These are phyloP conservation scores for Elsinoe arachidis DNA, from an alignment of 2,329 filamentous ascomycete genomes.

Conservation along the genomic window DNA sequence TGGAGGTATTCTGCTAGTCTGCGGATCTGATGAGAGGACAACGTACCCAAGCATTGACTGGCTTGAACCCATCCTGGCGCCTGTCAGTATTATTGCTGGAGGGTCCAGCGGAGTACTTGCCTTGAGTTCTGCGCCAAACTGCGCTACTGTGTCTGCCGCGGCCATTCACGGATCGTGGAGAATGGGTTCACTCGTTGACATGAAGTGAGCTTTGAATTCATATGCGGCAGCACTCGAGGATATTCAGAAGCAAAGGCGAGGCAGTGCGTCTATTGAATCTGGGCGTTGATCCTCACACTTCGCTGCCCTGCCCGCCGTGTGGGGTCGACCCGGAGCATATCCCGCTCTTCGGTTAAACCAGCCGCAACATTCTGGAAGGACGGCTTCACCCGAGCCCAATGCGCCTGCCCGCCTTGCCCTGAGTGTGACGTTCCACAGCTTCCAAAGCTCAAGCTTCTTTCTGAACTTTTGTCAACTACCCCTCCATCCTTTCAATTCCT, in stretches of 20 bases:
- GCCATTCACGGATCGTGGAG: conserved; percentile 48
- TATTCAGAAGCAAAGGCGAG: not conserved
- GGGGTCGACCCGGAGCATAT: not conserved
- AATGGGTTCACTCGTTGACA: not conserved
- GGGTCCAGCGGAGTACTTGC: conserved; percentile 38
- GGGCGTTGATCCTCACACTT: conserved; percentile 1
- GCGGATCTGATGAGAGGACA: not conserved
- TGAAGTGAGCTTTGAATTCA: not conserved
- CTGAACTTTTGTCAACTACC: conserved; percentile 1
- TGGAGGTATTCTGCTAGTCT: not conserved
- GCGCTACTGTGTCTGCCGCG: conserved; percentile 71
- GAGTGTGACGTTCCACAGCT: conserved; percentile 3
- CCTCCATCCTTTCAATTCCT: conserved; percentile 1
- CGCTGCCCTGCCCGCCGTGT: not conserved
- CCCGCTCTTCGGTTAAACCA: not conserved
- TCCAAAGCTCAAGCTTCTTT: not conserved
- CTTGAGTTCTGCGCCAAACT: conserved; percentile 92
- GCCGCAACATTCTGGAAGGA: not conserved
- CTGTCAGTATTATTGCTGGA: conserved; percentile 15
- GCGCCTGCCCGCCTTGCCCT: not conserved
- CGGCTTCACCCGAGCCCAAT: not conserved
- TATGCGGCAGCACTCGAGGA: no score
- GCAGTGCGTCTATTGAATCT: not conserved
- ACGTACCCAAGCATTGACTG: conserved; percentile 76
- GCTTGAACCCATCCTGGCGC: conserved; percentile 84